Base-by-base conservation (phyloP, 805 yeast genomes). In the Metschnikowia sp. region DNA sequence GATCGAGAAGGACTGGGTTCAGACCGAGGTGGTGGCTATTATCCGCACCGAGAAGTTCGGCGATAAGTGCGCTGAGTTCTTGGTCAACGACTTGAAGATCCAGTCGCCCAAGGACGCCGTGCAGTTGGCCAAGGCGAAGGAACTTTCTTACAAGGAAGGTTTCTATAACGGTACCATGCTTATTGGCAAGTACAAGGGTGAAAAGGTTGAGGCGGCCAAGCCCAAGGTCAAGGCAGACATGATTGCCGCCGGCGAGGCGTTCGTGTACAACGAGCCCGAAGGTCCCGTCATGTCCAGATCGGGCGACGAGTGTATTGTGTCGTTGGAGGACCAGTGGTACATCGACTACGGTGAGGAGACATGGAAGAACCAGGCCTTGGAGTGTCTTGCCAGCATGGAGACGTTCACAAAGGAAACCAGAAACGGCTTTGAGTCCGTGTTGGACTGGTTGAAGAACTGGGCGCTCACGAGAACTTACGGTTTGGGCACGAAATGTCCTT, bases 281-380 rank as follows among this genome's bases (percentile, higher is more conserved):
- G 81, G 85, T 37, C 74, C 75, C 37, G 97, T 94, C 40, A 79
- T 88, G 40, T 92, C 98, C 12, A 86, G 99, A 73, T 88, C 97
- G 37, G 97, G 97, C 57, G 99, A 94, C 66, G 89, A 84, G 50
- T 94, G 99, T 78, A 83, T 92, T 60, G 99, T 94, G 36, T 89
- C 98, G 6, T 79, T 94, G 44, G 98, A 95, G 72, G 98, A 94
- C 71, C 99, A 94, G 76, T 94, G 99, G 99, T 94, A 82, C 69
- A 79, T 88, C 60, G 97, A 94, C 67, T 94, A 94, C 62, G 99
- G 99, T 78, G 99, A 94, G 78, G 88, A 81, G 58, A 57, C 71
- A 12, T 94, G 99, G 99, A 88, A 86, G 64, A 69, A 75, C 12
- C 81, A 79, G 64, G 95, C 97, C 45, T 71, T 83, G 53, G 94